A percentile compares a stretch with the other conserved stretches of the same genome.
These are phyloP conservation scores for Ensete glaucum DNA, from an alignment of 176 grass and related monocot genomes.

Conservation along the genomic window DNA sequence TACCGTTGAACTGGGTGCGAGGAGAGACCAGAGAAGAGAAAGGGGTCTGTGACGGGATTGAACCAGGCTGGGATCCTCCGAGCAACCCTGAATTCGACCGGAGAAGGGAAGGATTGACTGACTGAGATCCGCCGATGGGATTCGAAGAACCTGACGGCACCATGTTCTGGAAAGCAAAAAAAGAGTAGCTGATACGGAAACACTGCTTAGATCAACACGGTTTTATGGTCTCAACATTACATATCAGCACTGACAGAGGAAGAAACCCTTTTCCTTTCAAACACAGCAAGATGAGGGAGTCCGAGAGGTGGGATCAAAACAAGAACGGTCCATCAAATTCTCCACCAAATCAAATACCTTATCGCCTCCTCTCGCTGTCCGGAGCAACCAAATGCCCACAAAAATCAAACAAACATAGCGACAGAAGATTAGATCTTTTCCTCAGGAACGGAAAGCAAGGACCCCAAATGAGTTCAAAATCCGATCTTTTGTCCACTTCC, in stretches of 20 bases:
- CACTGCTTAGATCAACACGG: not conserved
- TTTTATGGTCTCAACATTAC: not conserved
- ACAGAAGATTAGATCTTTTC: conserved; percentile 17
- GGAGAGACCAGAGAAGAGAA: conserved; percentile 67
- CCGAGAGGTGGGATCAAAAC: not conserved
- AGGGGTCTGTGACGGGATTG: conserved; percentile 37
- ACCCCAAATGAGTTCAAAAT: conserved; percentile 11
- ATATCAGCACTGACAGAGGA: not conserved
- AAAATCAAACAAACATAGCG: not conserved
- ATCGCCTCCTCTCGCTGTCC: not conserved
- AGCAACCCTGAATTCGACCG: conserved; percentile 60
- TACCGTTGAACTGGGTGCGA: conserved; percentile 56
- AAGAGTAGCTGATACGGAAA: not conserved
- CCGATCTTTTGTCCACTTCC: conserved; percentile 26
- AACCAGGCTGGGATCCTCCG: conserved; percentile 25
- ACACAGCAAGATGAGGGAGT: conserved; percentile 4
- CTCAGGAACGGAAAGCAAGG: conserved; percentile 13
- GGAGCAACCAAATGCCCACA: not conserved
- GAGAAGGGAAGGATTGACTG: conserved; percentile 53
- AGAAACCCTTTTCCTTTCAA: not conserved
- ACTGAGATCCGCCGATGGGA: conserved; percentile 60
- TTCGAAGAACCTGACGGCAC: conserved; percentile 60
- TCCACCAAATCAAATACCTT: not conserved
- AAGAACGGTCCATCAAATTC: conserved; percentile 1
- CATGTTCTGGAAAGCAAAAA: conserved; percentile 40